Evolutionary conservation across 2,329 filamentous ascomycete species (phyloP), one percentile per base, ranked within the genome.

Genomic region (Curvularia spicifera): DNA sequence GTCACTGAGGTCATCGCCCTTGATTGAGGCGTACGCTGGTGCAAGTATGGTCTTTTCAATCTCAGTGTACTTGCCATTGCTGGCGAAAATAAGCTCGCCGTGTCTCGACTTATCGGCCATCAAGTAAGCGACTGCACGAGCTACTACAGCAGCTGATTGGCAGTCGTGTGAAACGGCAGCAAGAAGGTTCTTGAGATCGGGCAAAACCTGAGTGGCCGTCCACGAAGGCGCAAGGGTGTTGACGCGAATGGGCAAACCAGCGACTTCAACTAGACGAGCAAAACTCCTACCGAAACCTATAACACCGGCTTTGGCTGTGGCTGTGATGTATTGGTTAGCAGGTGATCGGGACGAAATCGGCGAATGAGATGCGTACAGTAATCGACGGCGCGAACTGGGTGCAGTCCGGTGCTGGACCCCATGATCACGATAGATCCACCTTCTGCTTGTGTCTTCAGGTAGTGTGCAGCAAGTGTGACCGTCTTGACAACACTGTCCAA

Each of bases 141-240:
- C 85, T 0, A 86, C 84, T 0, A 71, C 78, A 1, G 77, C 74
- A 0, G 83, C 71, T 0, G 76, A 61, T 70, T 87, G 85, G 49
- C 62, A 64, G n/a, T 56, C 46, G 18, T 61, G 48, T 12, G 62
- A 54, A 0, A 80, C 64, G 13, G 76, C 71, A 37, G 80, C 73
- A 0, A 78, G 76, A 5, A 80, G 70, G 9, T 63, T 63, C n/a
- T 75, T 72, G 60, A 83, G 71, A 18, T 81, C 63, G 0, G 82
- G 79, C 1, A 85, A 69, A 0, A 86, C 76, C 12, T 75, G 78
- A 15, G 82, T 84, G 3, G 77, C 72, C 0, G 85, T 86, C 84
- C 84, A 87, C 29, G 78, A 81, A 1, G 85, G 84, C 1, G 82
- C 80, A 20, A 87, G 73, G 5, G 78, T 80, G 73, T 88, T 88